A percentile compares a stretch with the other conserved stretches of the same genome.
These are phyloP conservation scores for Fomitopsis pulvina DNA, from an alignment of 768 basidiomycete species.

Conservation along the genomic window DNA sequence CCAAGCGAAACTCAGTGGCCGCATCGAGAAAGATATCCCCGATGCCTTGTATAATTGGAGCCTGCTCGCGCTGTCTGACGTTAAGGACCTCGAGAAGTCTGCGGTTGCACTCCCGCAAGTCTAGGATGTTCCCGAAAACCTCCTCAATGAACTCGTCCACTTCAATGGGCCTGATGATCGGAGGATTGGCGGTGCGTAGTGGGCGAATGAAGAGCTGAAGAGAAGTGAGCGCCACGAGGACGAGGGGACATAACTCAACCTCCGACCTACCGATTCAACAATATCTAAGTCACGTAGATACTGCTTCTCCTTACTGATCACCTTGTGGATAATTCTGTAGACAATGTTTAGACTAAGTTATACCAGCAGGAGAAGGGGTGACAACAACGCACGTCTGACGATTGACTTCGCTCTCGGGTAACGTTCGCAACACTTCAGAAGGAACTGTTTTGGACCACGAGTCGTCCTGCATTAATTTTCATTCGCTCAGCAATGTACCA, in stretches of 20 bases:
- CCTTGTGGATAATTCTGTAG: conserved; percentile 65
- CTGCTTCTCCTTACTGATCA: conserved; percentile 84
- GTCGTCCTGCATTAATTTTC: conserved; percentile 21
- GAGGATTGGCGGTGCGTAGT: conserved; percentile 45
- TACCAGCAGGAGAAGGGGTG: background rate
- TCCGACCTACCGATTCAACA: conserved; percentile 74
- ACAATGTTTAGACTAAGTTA: conserved; percentile 2
- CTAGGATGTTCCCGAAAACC: conserved; percentile 84
- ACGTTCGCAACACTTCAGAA: conserved; percentile 37
- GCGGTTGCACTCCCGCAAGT: conserved; percentile 78
- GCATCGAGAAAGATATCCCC: conserved; percentile 87
- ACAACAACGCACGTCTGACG: conserved; percentile 56
- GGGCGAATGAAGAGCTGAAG: conserved; percentile 50
- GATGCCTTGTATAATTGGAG: conserved; percentile 73
- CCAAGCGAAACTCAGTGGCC: conserved; percentile 80
- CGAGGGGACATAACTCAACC: conserved; percentile 31
- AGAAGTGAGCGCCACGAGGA: conserved; percentile 41
- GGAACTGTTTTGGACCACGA: conserved; percentile 53
- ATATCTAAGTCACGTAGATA: conserved; percentile 84
- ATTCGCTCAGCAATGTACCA: background rate
- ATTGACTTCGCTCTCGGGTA: conserved; percentile 73
- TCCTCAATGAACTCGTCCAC: conserved; percentile 84
- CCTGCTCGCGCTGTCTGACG: conserved; percentile 80
- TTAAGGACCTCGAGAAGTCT: conserved; percentile 81
- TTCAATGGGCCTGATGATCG: conserved; percentile 45